Conservation (phyloP, 768 basidiomycete species). For the Exsudoporus frostii region DNA sequence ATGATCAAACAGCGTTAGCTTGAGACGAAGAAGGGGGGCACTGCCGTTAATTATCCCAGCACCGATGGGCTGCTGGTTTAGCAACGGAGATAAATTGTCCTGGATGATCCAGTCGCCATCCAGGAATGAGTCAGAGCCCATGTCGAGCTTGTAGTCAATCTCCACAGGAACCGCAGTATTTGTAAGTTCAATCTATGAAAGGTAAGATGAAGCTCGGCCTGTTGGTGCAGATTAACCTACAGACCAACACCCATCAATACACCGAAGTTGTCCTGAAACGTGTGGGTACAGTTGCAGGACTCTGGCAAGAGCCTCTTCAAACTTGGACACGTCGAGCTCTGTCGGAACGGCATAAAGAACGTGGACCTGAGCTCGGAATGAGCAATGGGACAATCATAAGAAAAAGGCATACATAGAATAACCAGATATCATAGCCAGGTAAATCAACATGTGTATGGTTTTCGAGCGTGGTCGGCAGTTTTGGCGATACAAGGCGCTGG, state of each 20-base stretch:
- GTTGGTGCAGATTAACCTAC: background rate
- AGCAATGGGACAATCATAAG: background rate
- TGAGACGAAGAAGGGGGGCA: slow-evolving; percentile 18
- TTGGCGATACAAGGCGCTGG: slow-evolving; percentile 6
- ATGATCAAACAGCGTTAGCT: slow-evolving; percentile 16
- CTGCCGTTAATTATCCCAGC: background rate
- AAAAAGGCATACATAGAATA: slow-evolving; percentile 4
- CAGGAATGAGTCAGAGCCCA: background rate
- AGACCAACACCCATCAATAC: slow-evolving; percentile 5
- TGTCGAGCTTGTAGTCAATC: slow-evolving; percentile 1
- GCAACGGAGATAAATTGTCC: slow-evolving; percentile 5
- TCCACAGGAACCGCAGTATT: slow-evolving; percentile 12
- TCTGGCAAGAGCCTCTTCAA: slow-evolving; percentile 8
- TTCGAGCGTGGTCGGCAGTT: slow-evolving; percentile 8
- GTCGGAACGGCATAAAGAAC: slow-evolving; percentile 5
- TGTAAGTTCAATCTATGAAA: slow-evolving; percentile 11
- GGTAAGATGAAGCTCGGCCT: background rate
- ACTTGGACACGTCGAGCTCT: slow-evolving; percentile 1
- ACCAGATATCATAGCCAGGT: slow-evolving; percentile 15
- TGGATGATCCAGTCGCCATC: slow-evolving; percentile 16
- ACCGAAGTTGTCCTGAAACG: slow-evolving; percentile 9
- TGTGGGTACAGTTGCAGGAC: slow-evolving; percentile 16
- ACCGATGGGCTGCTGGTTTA: slow-evolving; percentile 1
- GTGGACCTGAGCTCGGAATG: background rate
- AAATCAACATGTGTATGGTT: slow-evolving; percentile 6